Evolutionary conservation across 345 rosid species (phyloP), one percentile per base, ranked within the genome.

Genomic region (Rhizophora apiculata): DNA sequence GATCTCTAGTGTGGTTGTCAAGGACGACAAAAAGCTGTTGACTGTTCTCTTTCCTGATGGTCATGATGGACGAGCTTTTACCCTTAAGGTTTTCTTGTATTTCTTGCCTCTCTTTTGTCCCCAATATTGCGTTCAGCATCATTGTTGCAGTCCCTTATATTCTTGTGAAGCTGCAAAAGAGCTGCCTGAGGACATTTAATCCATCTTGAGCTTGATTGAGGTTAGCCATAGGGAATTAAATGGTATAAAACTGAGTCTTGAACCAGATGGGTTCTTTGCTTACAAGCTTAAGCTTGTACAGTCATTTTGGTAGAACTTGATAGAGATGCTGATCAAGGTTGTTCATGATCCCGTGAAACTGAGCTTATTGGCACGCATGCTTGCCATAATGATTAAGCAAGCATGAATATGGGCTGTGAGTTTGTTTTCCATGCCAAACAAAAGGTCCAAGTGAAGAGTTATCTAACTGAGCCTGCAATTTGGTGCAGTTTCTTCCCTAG

Each of bases 1-100:
- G 69, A 51, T 70, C 46, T 83, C 57, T 73, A 95, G 99, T 76
- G 98, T 95, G 83, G 92, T 88, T 70, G 92, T 92, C 78, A 92
- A 89, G 82, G 92, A 96, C 71, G 99, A 95, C 68, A 95, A 95
- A 84, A 95, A 87, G 74, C 89, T 95, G 60, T 73, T 95, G 85
- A 95, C 98, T 21, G 99, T 95, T 66, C 93, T 85, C 73, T 92
- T 95, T 78, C 89, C 92, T 30, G 98, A 95, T 81, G 98, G 99
- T 59, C 93, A 96, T 63, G 97, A 94, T 69, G 98, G 97, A 68
- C 86, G 97, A 46, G 83, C 99, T 78, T 95, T 95, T 80, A 95
- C 99, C 32, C 90, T 95, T 52, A 95, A 95, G 98, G 98, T 95
- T 75, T 56, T 78, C 72, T 56, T 62, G 61, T 52, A 16, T 51